Evolutionary conservation across 2,329 filamentous ascomycete species (phyloP), one percentile per base, ranked within the genome.

Genomic region (Colletotrichum noveboracense): DNA sequence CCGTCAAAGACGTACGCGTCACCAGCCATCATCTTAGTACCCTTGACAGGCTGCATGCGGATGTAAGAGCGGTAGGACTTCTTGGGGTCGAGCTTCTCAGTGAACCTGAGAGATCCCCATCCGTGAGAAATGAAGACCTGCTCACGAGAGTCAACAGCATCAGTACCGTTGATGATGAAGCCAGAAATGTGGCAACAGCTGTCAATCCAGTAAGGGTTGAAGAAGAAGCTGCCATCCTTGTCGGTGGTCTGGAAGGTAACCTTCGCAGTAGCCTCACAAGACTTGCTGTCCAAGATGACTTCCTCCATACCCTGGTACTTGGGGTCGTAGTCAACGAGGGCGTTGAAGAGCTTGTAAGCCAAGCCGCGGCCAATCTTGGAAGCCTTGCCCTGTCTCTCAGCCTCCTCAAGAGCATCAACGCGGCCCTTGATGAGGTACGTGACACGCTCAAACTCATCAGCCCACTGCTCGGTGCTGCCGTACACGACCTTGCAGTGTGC

Each of bases 311-410:
- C 91, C 68, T 86, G 86, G 80, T 90, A 93, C 48, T 86, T 85
- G 10, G 80, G 82, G 18, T 87, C 85, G 77, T 92, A 93, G 79
- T 92, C 89, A 7, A 92, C 91, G 1, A 92, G 83, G 56, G 89
- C 87, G 13, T 83, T 79, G 79, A 91, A 91, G 1, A 91, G 89
- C 85, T 96, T 96, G 89, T 97, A 97, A 16, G 93, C 93, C 86
- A 96, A 91, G 38, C 93, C 93, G 30, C 93, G 92, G 66, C 93
- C 91, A 77, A 96, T 90, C 85, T 94, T 94, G 82, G 94, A 93
- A 32, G 93, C 93, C 71, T 90, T 89, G 52, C 94, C 94, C 38
- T 87, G 88, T 79, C 90, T 86, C 71, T 94, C 93, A 75, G 91
- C 93, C 77, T 90, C 85, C 78, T 89, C 86, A 4, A 93, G 88